These are phyloP conservation scores for Exophiala spinifera DNA, from an alignment of 2,329 filamentous ascomycete genomes.

Conservation along the genomic window DNA sequence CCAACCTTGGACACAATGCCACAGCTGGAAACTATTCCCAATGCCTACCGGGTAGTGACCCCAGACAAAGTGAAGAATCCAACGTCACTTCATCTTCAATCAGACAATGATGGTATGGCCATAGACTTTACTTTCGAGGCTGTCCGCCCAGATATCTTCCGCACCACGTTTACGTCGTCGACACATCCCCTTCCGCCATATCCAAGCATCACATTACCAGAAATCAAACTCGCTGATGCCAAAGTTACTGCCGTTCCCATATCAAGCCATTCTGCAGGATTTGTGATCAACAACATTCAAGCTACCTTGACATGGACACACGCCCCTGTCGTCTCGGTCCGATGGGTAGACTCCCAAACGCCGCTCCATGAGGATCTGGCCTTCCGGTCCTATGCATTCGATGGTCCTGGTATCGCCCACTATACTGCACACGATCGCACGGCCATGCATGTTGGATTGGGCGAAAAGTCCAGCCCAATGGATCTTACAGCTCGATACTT, in stretches of 20 bases:
- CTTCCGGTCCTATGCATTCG: constrained; percentile 63
- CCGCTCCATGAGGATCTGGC: constrained; percentile 62
- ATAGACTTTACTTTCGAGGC: constrained; percentile 63
- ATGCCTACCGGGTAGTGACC: constrained; percentile 26
- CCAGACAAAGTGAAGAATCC: background rate
- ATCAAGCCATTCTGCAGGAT: constrained; percentile 30
- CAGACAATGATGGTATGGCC: constrained; percentile 38
- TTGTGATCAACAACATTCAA: constrained; percentile 49
- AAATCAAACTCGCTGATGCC: constrained; percentile 35
- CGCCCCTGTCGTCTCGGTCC: constrained; percentile 58
- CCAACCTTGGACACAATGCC: constrained; percentile 39
- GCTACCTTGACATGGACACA: constrained; percentile 59
- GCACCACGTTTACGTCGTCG: constrained; percentile 63
- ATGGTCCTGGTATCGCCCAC: constrained; percentile 61
- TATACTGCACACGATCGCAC: constrained; percentile 62
- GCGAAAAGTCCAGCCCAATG: constrained; percentile 72
- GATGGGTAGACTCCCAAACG: constrained; percentile 48
- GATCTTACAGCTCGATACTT: constrained; percentile 66
- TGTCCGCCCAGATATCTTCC: constrained; percentile 61
- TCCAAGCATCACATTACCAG: constrained; percentile 55
- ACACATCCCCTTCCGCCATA: constrained; percentile 63
- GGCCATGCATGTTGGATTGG: constrained; percentile 66
- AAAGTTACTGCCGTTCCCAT: constrained; percentile 22
- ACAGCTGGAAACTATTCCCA: constrained; percentile 47
- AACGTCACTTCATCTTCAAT: constrained; percentile 41